Evolutionary conservation across 345 rosid species (phyloP).

Genomic region (Abelmoschus esculentus): DNA sequence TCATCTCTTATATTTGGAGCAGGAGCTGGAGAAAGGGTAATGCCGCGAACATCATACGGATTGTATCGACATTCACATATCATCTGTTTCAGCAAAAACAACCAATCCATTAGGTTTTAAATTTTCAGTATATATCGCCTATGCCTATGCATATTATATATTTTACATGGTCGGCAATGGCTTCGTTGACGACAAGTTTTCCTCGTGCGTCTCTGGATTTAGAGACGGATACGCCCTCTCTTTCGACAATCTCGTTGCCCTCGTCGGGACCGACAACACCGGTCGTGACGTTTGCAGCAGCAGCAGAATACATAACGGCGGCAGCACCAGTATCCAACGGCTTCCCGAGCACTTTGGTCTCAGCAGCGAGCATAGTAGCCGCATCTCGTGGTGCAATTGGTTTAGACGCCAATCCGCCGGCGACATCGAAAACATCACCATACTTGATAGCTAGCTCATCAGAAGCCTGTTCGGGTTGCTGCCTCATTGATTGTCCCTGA

Average conservation of each 20-base stretch:
- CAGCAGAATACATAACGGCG: conserved; percentile 32
- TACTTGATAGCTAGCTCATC: conserved; percentile 23
- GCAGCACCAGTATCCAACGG: conserved; percentile 25
- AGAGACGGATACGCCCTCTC: conserved; percentile 3
- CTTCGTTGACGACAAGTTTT: conserved; percentile 25
- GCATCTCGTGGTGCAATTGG: conserved; percentile 30
- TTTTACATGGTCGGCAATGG: conserved; percentile 26
- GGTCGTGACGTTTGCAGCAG: conserved; percentile 13
- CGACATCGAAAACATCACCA: conserved; percentile 30
- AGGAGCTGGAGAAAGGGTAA: conserved; percentile 5
- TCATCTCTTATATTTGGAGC: conserved; percentile 11
- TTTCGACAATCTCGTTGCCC: conserved; percentile 7
- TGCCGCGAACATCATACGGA: conserved; percentile 7
- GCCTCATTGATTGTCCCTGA: conserved; percentile 20
- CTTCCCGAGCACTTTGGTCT: conserved; percentile 24
- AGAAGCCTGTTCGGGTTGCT: conserved; percentile 9
- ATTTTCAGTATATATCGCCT: neutral
- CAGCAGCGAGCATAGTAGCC: conserved; percentile 27
- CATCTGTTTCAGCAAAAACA: conserved; percentile 9
- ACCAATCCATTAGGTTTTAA: neutral
- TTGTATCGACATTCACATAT: conserved; percentile 21
- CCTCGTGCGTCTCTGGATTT: conserved; percentile 10
- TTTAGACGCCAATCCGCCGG: conserved; percentile 29
- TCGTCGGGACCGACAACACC: conserved; percentile 17
- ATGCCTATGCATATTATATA: neutral